These are phyloP conservation scores for Lactarius indigo DNA, from an alignment of 768 basidiomycete species.

Conservation along the genomic window DNA sequence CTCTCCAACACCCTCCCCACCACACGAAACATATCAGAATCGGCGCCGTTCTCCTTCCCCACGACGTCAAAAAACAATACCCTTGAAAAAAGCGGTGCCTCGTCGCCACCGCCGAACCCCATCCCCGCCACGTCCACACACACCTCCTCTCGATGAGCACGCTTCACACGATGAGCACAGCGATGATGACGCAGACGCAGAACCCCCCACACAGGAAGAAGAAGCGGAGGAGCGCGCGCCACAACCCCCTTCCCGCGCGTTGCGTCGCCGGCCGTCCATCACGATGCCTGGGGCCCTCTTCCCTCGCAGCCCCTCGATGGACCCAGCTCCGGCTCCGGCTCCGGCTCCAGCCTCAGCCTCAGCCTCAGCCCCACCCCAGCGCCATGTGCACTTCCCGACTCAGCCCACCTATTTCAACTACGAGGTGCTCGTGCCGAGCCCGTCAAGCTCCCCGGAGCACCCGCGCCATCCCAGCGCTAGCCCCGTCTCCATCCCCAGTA, in stretches of 20 bases:
- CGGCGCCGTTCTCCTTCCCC: slow-evolving; percentile 1
- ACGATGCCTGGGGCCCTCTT: slow-evolving; percentile 82
- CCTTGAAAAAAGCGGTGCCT: not conserved
- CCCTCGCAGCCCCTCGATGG: slow-evolving; percentile 59
- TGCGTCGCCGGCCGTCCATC: slow-evolving; percentile 42
- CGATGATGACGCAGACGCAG: slow-evolving; percentile 12
- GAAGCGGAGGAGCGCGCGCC: slow-evolving; percentile 28
- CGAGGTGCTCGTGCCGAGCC: slow-evolving; percentile 11
- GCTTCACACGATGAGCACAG: not conserved
- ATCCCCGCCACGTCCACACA: not conserved
- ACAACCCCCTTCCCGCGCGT: slow-evolving; percentile 34
- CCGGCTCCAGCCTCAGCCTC: slow-evolving; percentile 23
- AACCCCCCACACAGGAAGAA: slow-evolving; percentile 23
- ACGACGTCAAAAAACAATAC: not conserved
- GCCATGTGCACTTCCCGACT: slow-evolving; percentile 42
- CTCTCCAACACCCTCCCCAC: slow-evolving; percentile 11
- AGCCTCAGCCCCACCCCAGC: slow-evolving; percentile 21
- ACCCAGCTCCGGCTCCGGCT: slow-evolving; percentile 39
- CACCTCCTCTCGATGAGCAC: not conserved
- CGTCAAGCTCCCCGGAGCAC: slow-evolving; percentile 16
- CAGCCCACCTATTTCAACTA: slow-evolving; percentile 13
- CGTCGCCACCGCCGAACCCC: not conserved
- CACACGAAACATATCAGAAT: not conserved
- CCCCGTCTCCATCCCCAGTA: not conserved
- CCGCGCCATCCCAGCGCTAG: not conserved